Conservation (phyloP, 306 rosid species). For the Gillenia trifoliata region DNA sequence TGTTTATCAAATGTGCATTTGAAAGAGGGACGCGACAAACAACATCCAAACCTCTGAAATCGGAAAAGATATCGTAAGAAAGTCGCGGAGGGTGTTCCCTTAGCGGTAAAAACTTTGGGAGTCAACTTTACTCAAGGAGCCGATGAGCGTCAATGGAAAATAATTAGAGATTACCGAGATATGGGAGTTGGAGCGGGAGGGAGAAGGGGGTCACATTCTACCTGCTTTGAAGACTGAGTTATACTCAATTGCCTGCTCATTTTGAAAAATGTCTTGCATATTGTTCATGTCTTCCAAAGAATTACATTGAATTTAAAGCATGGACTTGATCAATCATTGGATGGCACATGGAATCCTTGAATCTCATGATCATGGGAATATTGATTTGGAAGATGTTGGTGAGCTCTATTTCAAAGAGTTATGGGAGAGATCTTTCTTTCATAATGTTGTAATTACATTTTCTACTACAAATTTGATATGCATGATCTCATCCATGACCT, state of each 20-base stretch:
- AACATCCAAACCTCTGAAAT: background rate
- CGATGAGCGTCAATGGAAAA: background rate
- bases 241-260: background rate
- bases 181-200: background rate
- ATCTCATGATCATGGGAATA: background rate
- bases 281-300: background rate
- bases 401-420: conserved; percentile 28
- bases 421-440: conserved; percentile 28
- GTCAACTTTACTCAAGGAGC: conserved; percentile 11
- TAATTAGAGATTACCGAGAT: background rate
- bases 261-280: background rate
- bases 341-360: conserved; percentile 24
- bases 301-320: background rate
- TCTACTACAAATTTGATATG: too few relatives aligned
- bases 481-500: too few relatives aligned
- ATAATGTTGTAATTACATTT: conserved; percentile 6
- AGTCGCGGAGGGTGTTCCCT: conserved; percentile 24
- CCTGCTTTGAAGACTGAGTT: background rate
- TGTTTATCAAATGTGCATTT: background rate
- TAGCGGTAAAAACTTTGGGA: conserved; percentile 11
- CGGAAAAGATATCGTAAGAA: background rate
- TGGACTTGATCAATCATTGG: accelerated
- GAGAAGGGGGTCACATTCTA: background rate
- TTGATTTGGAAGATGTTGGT: conserved; percentile 23
- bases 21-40: background rate